Base-by-base conservation (phyloP, 179 eudicot genomes). In the Spinacia oleracea region DNA sequence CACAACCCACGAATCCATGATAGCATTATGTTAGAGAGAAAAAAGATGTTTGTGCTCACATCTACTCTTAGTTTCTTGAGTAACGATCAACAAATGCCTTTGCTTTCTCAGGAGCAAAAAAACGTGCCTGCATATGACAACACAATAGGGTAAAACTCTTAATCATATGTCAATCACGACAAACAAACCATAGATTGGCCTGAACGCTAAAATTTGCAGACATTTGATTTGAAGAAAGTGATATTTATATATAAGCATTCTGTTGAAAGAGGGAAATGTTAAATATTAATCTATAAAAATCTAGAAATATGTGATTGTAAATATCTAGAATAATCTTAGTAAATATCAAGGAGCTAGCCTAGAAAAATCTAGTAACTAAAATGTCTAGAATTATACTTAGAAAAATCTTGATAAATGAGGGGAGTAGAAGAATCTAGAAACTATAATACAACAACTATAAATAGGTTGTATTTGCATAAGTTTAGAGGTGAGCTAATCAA, bases 51-150 rank as follows among this genome's bases (percentile, higher is more conserved):
- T 20, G 55, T 81, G 69, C 64, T 55, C 64, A 77, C 74, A 72
- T 56, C 55, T 40, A 43, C 75, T 40, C 62, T 91, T 79, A 91
- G 77, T 77, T 78, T 80, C 86, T 88, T 74, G 99, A 80, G 82
- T 89, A 96, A 32, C 91, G 92, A 85, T 91, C 99, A 75, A 96
- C 99, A 74, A 93, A 82, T 50, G 89, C 86, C 85, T 91, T 96
- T 63, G 96, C 99, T 73, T 94, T 94, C 79, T 90, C 94, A 42
- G 98, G 93, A 70, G 99, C 99, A 81, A 93, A 93, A 85, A 96
- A 96, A 11, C 97, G 93, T 66, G 99, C 99, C 99, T 94, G 93
- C 78, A 40, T 42, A 82, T 21, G 83, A 59, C 75, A 55, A 81
- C 45, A 55, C 29, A 70, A 5, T 59, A 60, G 73, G 76, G 32